Conservation (phyloP, 2,329 filamentous ascomycete species). For the Ceratocystis harringtonii region DNA sequence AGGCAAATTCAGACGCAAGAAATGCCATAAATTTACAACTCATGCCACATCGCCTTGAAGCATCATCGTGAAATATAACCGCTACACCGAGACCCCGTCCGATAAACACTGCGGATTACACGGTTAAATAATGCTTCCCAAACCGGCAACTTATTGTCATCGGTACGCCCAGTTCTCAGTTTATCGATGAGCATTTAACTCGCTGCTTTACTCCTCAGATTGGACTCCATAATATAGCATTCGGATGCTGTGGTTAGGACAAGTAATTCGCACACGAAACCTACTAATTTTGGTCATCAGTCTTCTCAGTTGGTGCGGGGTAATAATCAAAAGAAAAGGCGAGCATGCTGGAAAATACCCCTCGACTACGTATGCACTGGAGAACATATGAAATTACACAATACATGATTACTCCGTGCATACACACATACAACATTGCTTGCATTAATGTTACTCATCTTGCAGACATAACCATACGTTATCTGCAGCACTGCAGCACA, state of each 20-base stretch:
- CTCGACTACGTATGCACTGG: neutral
- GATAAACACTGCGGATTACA: neutral
- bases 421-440: neutral
- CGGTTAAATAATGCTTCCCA: neutral
- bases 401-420: too few relatives aligned
- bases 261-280: neutral
- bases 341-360: neutral
- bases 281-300: neutral
- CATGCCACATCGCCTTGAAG: neutral
- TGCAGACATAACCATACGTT: neutral
- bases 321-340: neutral
- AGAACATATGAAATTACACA: neutral
- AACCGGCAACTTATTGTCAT: neutral
- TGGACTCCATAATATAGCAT: neutral
- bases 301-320: neutral
- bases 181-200: neutral
- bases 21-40: too few relatives aligned
- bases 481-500: neutral
- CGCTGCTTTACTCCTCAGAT: neutral
- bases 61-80: neutral
- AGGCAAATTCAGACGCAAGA: too few relatives aligned
- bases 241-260: neutral
- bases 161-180: too few relatives aligned
- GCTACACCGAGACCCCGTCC: neutral
- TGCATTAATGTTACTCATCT: neutral